Percentiles rank a stretch among this genome's conserved stretches.
Evolutionary conservation across 129 eudicot species (phyloP).

Genomic region (Flaveria brownii): DNA sequence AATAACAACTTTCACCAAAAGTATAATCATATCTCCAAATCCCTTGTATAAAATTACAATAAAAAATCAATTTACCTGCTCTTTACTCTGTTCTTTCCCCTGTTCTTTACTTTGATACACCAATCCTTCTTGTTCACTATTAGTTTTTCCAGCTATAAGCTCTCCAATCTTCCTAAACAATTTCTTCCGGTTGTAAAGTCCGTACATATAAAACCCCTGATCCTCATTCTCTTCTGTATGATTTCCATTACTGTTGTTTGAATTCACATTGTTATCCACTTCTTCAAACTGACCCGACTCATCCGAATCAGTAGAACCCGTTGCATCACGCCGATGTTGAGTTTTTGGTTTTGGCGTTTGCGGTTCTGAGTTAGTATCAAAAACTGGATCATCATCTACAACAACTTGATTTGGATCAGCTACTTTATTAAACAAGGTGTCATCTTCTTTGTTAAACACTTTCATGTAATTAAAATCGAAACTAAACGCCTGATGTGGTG

Average conservation of each 20-base stretch:
- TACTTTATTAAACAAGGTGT: not conserved
- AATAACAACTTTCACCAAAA: not conserved
- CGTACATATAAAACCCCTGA: slow-evolving; percentile 25
- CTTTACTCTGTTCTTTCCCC: slow-evolving; percentile 26
- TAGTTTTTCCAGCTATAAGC: slow-evolving; percentile 42
- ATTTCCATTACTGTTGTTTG: not conserved
- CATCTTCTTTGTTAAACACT: slow-evolving; percentile 31
- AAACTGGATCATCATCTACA: slow-evolving; percentile 29
- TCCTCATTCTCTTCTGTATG: slow-evolving; percentile 32
- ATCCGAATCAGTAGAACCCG: slow-evolving; percentile 32
- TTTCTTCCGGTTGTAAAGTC: slow-evolving; percentile 31
- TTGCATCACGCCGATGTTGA: slow-evolving; percentile 24
- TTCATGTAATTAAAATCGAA: slow-evolving; percentile 53
- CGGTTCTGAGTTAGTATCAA: too few species aligned
- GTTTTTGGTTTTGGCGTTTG: slow-evolving; percentile 25
- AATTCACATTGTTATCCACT: slow-evolving; percentile 28
- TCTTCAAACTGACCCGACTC: slow-evolving; percentile 41
- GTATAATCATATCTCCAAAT: slow-evolving; percentile 27
- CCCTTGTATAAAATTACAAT: slow-evolving; percentile 14
- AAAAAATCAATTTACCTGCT: slow-evolving; percentile 23
- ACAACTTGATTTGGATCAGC: too few species aligned
- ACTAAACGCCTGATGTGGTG: slow-evolving; percentile 43
- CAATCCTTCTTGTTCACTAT: slow-evolving; percentile 21
- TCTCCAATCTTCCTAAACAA: slow-evolving; percentile 58
- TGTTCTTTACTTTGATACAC: slow-evolving; percentile 11